phyloP scores from a whole-genome alignment of 169 alveolate genomes.

The Eimeria mitis region DNA sequence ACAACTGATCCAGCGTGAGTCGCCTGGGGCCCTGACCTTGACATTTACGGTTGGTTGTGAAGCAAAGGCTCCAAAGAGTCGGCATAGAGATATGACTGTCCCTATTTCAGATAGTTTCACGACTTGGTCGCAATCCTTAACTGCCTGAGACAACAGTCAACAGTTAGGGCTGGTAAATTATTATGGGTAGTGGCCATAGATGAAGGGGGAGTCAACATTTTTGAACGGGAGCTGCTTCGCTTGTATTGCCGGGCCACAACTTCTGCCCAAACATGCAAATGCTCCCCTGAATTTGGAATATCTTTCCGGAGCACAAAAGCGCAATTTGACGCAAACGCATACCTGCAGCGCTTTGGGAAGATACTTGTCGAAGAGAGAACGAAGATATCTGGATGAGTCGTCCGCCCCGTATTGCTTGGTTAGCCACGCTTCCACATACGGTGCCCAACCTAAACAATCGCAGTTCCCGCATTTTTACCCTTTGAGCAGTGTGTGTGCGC shows the following conservation, averaged over 20 bases:
- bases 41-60: constrained; percentile 85
- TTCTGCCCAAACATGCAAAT: not conserved
- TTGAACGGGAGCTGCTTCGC: not conserved
- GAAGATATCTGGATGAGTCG: constrained; percentile 81
- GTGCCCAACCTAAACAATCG: constrained; percentile 70
- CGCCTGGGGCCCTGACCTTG: constrained; percentile 79
- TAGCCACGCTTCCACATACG: constrained; percentile 92
- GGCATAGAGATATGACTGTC: constrained; percentile 90
- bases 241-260: not conserved
- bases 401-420: constrained; percentile 87
- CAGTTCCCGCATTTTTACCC: not conserved
- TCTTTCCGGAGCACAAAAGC: not conserved
- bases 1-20: no score
- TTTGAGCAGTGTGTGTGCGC: not conserved
- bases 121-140: constrained; percentile 86
- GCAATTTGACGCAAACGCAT: constrained; percentile 60
- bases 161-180: not conserved
- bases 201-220: not conserved
- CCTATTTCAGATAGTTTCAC: constrained; percentile 92
- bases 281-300: not conserved
- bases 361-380: constrained; percentile 89
- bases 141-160: not conserved
- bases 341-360: constrained; percentile 89
- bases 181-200: not conserved
- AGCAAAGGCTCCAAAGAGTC: constrained; percentile 91